Conservation (phyloP, 1,284 basidiomycete species). For the Cutaneotrichosporon mucoides region DNA sequence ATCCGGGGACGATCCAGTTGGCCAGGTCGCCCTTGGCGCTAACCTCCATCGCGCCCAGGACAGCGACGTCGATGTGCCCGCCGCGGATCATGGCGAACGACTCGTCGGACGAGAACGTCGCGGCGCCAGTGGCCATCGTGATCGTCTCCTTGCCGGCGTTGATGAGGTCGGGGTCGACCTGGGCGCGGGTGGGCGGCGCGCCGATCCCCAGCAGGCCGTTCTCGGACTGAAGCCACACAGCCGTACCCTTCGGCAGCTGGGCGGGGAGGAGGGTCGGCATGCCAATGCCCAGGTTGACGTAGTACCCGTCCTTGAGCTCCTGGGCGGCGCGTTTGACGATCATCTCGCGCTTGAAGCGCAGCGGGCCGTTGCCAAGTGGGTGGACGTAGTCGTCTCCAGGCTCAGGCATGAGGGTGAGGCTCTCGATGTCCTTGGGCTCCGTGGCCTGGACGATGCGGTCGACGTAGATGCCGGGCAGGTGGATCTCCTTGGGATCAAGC, state of each 20-base stretch:
- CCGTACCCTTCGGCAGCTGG: slow-evolving; percentile 66
- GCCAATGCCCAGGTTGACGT: slow-evolving; percentile 66
- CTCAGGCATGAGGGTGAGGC: slow-evolving; percentile 61
- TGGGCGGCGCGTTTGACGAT: slow-evolving; percentile 72
- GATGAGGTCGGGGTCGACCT: slow-evolving; percentile 80
- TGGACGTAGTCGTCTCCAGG: slow-evolving; percentile 48
- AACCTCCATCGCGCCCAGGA: slow-evolving; percentile 78
- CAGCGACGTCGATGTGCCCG: slow-evolving; percentile 86
- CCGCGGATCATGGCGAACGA: slow-evolving; percentile 93
- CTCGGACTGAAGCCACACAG: slow-evolving; percentile 85
- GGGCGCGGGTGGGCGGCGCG: slow-evolving; percentile 73
- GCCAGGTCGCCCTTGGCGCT: slow-evolving; percentile 85
- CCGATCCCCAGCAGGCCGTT: slow-evolving; percentile 92
- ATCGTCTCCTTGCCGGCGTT: slow-evolving; percentile 93
- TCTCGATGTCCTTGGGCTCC: slow-evolving; percentile 69
- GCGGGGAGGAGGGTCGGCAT: slow-evolving; percentile 88
- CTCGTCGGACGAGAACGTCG: slow-evolving; percentile 84
- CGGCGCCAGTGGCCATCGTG: slow-evolving; percentile 80
- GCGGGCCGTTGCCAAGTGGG: slow-evolving; percentile 53
- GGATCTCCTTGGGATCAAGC: slow-evolving; percentile 74
- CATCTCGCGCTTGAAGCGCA: slow-evolving; percentile 56
- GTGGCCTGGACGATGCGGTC: slow-evolving; percentile 74
- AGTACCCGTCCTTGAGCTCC: slow-evolving; percentile 82
- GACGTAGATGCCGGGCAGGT: slow-evolving; percentile 79
- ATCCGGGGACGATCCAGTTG: slow-evolving; percentile 94